These are phyloP conservation scores for Eruca vesicaria DNA, from an alignment of 441 rosid species.

Conservation along the genomic window DNA sequence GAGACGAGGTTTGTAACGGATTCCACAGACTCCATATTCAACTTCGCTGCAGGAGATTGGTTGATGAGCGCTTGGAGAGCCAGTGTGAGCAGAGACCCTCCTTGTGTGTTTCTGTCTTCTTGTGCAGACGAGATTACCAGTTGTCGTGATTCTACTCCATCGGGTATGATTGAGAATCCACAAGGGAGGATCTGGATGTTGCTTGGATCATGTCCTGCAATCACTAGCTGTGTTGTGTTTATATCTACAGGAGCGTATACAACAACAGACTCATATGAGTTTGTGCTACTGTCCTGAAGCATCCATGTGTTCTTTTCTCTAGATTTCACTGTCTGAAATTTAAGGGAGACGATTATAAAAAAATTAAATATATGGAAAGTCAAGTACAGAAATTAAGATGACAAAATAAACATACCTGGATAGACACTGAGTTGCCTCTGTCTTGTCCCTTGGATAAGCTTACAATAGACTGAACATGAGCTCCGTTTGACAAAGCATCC, in stretches of 20 bases:
- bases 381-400: not conserved
- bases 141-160: slow-evolving; percentile 84
- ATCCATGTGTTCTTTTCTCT: slow-evolving; percentile 73
- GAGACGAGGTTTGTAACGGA: slow-evolving; percentile 76
- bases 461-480: slow-evolving; percentile 66
- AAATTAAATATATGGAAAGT: not conserved
- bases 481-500: slow-evolving; percentile 82
- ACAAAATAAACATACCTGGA: slow-evolving; percentile 48
- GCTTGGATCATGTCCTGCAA: slow-evolving; percentile 90
- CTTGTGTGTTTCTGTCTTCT: slow-evolving; percentile 77
- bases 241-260: slow-evolving; percentile 85
- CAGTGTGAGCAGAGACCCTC: slow-evolving; percentile 81
- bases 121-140: slow-evolving; percentile 78
- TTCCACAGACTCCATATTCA: slow-evolving; percentile 74
- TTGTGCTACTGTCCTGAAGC: slow-evolving; percentile 85
- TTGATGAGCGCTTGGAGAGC: slow-evolving; percentile 75
- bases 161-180: slow-evolving; percentile 92
- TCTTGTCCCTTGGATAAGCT: slow-evolving; percentile 89
- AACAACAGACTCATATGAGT: slow-evolving; percentile 77
- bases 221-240: slow-evolving; percentile 72
- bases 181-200: slow-evolving; percentile 76
- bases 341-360: not conserved
- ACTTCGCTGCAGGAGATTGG: slow-evolving; percentile 68
- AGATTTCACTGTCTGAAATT: slow-evolving; percentile 66
- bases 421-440: slow-evolving; percentile 86